These are phyloP conservation scores for Cokeromyces recurvatus DNA, from an alignment of 371 early-diverging fungal species.

Conservation along the genomic window DNA sequence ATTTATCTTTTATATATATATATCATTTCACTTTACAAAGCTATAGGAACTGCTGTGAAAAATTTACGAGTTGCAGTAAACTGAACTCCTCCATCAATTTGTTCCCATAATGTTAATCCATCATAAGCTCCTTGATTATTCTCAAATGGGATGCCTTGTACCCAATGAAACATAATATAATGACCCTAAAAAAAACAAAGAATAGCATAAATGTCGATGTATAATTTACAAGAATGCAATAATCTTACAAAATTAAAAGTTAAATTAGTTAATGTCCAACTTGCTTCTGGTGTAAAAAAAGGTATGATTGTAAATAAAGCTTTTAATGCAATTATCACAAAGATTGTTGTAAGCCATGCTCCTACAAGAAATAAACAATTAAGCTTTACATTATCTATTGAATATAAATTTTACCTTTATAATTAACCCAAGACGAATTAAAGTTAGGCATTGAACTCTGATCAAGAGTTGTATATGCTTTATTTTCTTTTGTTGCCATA, in stretches of 20 bases:
- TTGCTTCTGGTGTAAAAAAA: conserved; percentile 82
- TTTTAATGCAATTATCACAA: conserved; percentile 76
- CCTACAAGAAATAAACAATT: conserved; percentile 47
- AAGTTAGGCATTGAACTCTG: conserved; percentile 64
- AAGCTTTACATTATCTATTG: not conserved
- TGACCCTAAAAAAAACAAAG: conserved; percentile 60
- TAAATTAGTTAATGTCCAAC: conserved; percentile 95
- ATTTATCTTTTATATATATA: no score
- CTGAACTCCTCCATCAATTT: conserved; percentile 94
- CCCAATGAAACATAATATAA: conserved; percentile 95
- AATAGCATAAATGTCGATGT: not conserved
- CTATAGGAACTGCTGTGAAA: conserved; percentile 87
- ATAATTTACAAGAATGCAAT: not conserved
- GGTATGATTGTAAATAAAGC: conserved; percentile 85
- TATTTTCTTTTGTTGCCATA: conserved; percentile 11
- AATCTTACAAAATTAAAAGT: conserved; percentile 79
- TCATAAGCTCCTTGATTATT: conserved; percentile 94
- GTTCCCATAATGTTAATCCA: conserved; percentile 96
- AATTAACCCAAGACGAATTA: conserved; percentile 69
- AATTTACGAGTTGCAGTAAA: conserved; percentile 97
- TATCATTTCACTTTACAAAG: conserved; percentile 66
- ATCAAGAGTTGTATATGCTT: conserved; percentile 42
- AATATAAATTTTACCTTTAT: conserved; percentile 45
- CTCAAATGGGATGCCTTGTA: conserved; percentile 92
- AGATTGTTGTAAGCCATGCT: conserved; percentile 85